Percentiles rank a stretch among this genome's conserved stretches.
phyloP scores from a whole-genome alignment of 2,329 filamentous ascomycete genomes.

The Diaporthe vaccinii region DNA sequence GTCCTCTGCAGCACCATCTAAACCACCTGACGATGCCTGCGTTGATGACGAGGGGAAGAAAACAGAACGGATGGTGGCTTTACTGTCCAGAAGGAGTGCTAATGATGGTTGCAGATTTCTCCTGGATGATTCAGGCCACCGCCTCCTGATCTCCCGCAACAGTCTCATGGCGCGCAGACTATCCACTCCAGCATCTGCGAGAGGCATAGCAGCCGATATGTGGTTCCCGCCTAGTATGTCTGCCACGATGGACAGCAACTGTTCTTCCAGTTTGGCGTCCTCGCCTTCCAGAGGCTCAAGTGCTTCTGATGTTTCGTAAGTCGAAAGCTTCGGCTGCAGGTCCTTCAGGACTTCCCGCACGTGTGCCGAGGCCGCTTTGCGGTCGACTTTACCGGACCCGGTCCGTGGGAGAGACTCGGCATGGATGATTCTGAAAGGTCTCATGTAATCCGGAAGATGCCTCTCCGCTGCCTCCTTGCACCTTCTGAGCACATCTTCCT shows the following conservation, averaged over 20 bases:
- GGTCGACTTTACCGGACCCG: constrained; percentile 73
- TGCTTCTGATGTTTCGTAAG: not conserved
- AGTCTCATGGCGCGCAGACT: constrained; percentile 51
- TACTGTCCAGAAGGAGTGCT: constrained; percentile 45
- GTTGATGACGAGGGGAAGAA: constrained; percentile 36
- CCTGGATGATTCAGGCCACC: constrained; percentile 35
- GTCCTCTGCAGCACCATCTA: not conserved
- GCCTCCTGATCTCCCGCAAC: constrained; percentile 46
- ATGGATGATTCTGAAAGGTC: constrained; percentile 67
- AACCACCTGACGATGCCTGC: not conserved
- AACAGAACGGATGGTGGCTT: constrained; percentile 46
- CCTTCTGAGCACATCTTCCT: constrained; percentile 44
- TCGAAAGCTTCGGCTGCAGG: not conserved
- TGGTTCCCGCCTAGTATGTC: constrained; percentile 17
- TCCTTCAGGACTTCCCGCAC: not conserved
- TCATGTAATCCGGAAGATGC: constrained; percentile 73
- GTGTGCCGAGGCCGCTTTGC: constrained; percentile 49
- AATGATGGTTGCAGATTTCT: constrained; percentile 43
- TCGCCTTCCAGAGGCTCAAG: constrained; percentile 20
- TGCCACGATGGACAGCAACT: constrained; percentile 26
- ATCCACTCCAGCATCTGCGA: constrained; percentile 48
- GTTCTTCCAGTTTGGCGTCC: constrained; percentile 34
- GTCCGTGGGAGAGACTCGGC: constrained; percentile 67
- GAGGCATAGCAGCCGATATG: constrained; percentile 35
- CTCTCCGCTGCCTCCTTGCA: constrained; percentile 58